Base-by-base conservation (phyloP, 345 rosid genomes). In the Populus euphratica region DNA sequence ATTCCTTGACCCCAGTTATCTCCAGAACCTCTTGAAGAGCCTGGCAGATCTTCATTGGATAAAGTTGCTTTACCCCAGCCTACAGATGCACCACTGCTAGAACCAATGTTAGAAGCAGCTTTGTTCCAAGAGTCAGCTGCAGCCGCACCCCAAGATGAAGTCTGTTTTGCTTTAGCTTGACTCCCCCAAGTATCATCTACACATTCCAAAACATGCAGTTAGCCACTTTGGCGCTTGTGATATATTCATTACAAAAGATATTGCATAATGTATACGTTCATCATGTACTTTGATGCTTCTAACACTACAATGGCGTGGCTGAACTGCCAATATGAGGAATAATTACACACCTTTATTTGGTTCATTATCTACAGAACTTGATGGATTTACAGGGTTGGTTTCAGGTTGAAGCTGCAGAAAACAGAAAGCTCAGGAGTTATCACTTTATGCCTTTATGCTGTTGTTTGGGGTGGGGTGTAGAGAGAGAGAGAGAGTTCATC, bases 81-180 rank as follows among this genome's bases (percentile, higher is more conserved):
- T 49, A 68, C 87, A 73, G 86, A 80, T 63, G 82, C 72, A 80
- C 78, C 75, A 56, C 74, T 76, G 44, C 83, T 71, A 76, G 86
- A 73, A 70, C 73, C 84, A 75, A 78, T 59, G 47, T 88, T 82
- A 49, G 78, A 14, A 25, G 82, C 79, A 78, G 88, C 76, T 78
- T 90, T 89, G 77, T 81, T 86, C 97, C 96, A 91, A 73, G 10
- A 67, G 43, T 75, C 82, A 76, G 86, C 71, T 66, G 87, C 78
- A 65, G 91, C 78, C 62, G 78, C 81, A 76, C 80, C 88, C 97
- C 97, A 87, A 43, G 89, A 81, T 11, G 90, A 81, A 76, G 72
- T 80, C 82, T 79, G 84, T 75, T 80, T 81, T 74, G 82, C 25
- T 54, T 82, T 77, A 62, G 56, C 82, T 79, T 85, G 83, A 38